These are phyloP conservation scores for Myrica gale DNA, from an alignment of 306 rosid species.

Conservation along the genomic window DNA sequence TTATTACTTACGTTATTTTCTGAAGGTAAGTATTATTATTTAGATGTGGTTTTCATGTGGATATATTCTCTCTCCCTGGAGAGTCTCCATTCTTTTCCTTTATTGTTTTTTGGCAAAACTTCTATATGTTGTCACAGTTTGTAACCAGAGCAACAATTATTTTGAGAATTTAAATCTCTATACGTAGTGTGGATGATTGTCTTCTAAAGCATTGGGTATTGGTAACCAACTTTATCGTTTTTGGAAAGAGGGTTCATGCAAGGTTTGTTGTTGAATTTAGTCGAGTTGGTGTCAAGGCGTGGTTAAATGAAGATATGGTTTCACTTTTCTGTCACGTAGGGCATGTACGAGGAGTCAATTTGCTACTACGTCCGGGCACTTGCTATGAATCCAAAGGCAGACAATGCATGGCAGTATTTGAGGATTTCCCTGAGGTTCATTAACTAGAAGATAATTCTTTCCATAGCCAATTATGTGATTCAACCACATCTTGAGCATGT, in stretches of 20 bases:
- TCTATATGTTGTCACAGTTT: no score
- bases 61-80: not conserved
- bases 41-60: no score
- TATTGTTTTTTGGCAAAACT: no score
- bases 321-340: conserved; percentile 39
- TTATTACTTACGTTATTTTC: not conserved
- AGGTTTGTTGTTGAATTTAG: not conserved
- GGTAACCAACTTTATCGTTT: not conserved
- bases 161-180: not conserved
- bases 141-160: not conserved
- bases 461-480: not conserved
- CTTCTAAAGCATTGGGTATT: not conserved
- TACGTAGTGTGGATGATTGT: not conserved
- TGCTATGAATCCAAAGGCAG: conserved; percentile 96
- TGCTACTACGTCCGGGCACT: conserved; percentile 95
- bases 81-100: not conserved
- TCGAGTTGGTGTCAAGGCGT: not conserved
- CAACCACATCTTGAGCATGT: not conserved
- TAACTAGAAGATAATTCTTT: not conserved
- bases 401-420: conserved; percentile 95
- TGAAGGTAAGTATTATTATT: no score
- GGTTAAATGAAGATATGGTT: not conserved
- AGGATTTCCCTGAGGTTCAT: conserved; percentile 90
- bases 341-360: conserved; percentile 88
- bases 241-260: no score